Percentiles rank a stretch among this genome's conserved stretches.
These are phyloP conservation scores for Testicularia cyperi DNA, from an alignment of 1,284 basidiomycete species.

Conservation along the genomic window DNA sequence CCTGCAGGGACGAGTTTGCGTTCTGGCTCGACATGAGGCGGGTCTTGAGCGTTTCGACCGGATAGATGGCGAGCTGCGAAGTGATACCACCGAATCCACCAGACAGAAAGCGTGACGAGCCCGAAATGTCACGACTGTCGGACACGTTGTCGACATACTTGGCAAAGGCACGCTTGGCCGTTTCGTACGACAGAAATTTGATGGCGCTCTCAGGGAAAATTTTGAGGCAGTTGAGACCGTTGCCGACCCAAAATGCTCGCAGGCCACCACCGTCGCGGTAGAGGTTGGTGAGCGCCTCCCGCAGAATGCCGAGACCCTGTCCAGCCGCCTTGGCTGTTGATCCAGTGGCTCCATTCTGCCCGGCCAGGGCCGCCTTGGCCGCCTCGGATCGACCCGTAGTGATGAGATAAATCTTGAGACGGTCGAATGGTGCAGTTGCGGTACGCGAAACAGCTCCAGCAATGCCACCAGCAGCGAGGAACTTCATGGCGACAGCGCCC, in stretches of 20 bases:
- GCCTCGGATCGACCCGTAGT: slow-evolving; percentile 65
- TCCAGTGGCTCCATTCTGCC: slow-evolving; percentile 3
- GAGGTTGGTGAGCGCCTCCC: slow-evolving; percentile 73
- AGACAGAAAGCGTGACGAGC: slow-evolving; percentile 85
- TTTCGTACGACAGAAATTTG: slow-evolving; percentile 96
- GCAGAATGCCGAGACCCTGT: slow-evolving; percentile 66
- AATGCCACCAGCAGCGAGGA: slow-evolving; percentile 87
- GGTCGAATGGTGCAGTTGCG: slow-evolving; percentile 95
- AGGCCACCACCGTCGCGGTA: slow-evolving; percentile 77
- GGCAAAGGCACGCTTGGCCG: slow-evolving; percentile 91
- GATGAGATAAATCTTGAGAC: slow-evolving; percentile 94
- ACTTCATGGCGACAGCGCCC: slow-evolving; percentile 76
- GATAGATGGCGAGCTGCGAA: slow-evolving; percentile 73
- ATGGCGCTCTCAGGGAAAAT: slow-evolving; percentile 86
- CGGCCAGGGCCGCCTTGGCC: slow-evolving; percentile 14
- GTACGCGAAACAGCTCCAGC: slow-evolving; percentile 95
- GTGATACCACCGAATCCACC: slow-evolving; percentile 93
- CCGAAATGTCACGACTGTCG: slow-evolving; percentile 85
- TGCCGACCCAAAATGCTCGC: slow-evolving; percentile 84
- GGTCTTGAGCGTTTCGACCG: slow-evolving; percentile 59
- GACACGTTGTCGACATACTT: slow-evolving; percentile 86
- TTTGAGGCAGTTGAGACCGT: slow-evolving; percentile 73
- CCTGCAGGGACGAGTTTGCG: slow-evolving; percentile 64
- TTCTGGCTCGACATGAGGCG: slow-evolving; percentile 73
- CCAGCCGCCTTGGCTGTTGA: slow-evolving; percentile 31